Conservation (phyloP, 1,139 yeast genomes). For the Protomyces pachydermus region DNA sequence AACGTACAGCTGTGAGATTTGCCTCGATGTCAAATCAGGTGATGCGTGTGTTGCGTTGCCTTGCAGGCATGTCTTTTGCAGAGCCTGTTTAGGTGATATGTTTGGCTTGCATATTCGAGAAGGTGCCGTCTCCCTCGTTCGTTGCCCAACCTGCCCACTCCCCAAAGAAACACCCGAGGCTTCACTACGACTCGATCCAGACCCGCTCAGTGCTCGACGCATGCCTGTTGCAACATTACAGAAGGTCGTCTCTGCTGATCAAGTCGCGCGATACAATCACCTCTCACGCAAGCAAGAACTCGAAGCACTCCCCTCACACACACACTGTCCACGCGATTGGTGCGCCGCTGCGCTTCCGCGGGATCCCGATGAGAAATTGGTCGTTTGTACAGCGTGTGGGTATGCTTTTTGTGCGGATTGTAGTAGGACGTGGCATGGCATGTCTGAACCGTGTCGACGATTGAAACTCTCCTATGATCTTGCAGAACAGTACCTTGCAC, state of each 20-base stretch:
- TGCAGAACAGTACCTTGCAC: slow-evolving; percentile 8
- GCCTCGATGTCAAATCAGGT: slow-evolving; percentile 18
- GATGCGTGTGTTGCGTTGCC: slow-evolving; percentile 5
- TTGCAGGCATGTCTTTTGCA: slow-evolving; percentile 35
- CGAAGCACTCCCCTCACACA: slow-evolving; percentile 19
- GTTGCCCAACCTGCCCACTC: slow-evolving; percentile 12
- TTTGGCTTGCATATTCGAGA: slow-evolving; percentile 22
- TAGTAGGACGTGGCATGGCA: slow-evolving; percentile 23
- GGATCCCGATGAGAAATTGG: slow-evolving; percentile 27
- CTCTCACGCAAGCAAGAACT: slow-evolving; percentile 19
- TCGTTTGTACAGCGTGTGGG: slow-evolving; percentile 18
- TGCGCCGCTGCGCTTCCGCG: slow-evolving; percentile 19
- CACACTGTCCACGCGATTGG: slow-evolving; percentile 24
- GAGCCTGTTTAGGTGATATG: slow-evolving; percentile 20
- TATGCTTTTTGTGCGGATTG: slow-evolving; percentile 26
- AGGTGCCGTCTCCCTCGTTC: slow-evolving; percentile 18
- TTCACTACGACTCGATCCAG: background rate
- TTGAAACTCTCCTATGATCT: slow-evolving; percentile 1
- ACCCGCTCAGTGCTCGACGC: background rate
- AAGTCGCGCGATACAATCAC: slow-evolving; percentile 6
- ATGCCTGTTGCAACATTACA: background rate
- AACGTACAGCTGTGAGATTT: slow-evolving; percentile 13
- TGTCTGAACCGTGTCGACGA: slow-evolving; percentile 18
- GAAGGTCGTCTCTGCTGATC: slow-evolving; percentile 3
- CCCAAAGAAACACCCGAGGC: background rate